These are phyloP conservation scores for Leccinum boreale DNA, from an alignment of 768 basidiomycete species.

Conservation along the genomic window DNA sequence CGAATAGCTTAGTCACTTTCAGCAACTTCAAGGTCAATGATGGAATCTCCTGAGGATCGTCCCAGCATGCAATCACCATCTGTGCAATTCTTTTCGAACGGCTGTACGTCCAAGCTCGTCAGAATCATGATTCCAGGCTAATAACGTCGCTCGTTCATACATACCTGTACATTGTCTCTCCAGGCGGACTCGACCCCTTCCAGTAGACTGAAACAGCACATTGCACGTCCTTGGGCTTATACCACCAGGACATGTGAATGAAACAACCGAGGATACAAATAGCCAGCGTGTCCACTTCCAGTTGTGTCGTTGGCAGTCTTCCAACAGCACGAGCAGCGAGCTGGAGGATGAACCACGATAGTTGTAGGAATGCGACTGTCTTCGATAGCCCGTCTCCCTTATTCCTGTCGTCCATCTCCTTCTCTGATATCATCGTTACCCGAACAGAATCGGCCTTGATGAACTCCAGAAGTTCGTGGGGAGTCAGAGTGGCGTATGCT, in stretches of 20 bases:
- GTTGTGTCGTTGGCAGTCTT: background rate
- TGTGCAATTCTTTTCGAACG: background rate
- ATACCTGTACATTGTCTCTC: background rate
- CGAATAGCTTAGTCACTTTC: background rate
- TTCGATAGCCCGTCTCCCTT: background rate
- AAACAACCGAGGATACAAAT: background rate
- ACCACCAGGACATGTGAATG: background rate
- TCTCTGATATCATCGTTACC: background rate
- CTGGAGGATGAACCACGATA: background rate
- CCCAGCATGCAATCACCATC: background rate
- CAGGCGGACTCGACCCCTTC: background rate
- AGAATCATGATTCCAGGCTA: no score
- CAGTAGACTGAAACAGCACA: background rate
- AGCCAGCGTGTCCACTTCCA: background rate
- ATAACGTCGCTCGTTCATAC: background rate
- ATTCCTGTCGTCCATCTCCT: background rate
- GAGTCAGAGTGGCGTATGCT: background rate
- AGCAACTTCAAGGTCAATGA: background rate
- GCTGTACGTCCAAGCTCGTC: background rate
- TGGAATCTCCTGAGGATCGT: background rate
- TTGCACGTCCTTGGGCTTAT: background rate
- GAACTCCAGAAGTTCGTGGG: background rate
- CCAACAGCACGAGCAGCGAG: background rate
- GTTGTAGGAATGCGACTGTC: background rate
- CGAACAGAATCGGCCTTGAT: background rate